Evolutionary conservation across 2,329 filamentous ascomycete species (phyloP), one percentile per base, ranked within the genome.

Genomic region (Escovopsis sp.): DNA sequence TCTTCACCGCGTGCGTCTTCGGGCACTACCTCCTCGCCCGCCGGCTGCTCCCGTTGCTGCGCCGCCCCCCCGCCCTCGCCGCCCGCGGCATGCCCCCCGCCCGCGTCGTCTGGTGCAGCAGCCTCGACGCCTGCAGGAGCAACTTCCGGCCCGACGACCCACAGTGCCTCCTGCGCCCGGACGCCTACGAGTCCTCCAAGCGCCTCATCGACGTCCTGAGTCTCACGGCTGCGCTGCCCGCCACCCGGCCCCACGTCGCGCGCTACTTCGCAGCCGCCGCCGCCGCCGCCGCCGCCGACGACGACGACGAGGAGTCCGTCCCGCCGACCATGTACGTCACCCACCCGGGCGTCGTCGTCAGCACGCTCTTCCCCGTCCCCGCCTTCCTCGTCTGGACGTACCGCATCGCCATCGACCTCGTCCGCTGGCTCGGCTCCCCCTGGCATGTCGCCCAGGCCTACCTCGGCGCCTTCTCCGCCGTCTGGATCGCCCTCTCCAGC

Each of bases 1-100:
- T 94, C 15, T 98, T 96, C 59, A 82, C 81, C 58, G 82, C 89
- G 40, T 96, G 96, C 56, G 73, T 94, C 28, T 96, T 98, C 57
- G 91, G 91, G 0, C 91, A 98, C 64, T 96, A 98, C 59, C 65
- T 95, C 55, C 76, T 98, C 23, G 76, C 77, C 12, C 88, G 94
- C 59, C 77, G 81, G 55, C 71, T 96, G 10, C 72, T 82, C 50
- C 82, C 85, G 0, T 67, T 95, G 10, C 71, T 98, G 51, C 64
- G 67, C 53, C 66, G 75, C 40, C 56, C 55, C 12, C 54, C 61
- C 12, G 48, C 61, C 34, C 49, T 61, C 38, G 56, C 66, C 4
- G 44, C 8, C 8, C 4, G 28, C 28, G 28, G 6, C 28, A 4
- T 30, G 28, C 28, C 62, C 1, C 65, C 67, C 0, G 83, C 78